Conservation (phyloP, 148 eudicot species). For the Arctostaphylos glauca region DNA sequence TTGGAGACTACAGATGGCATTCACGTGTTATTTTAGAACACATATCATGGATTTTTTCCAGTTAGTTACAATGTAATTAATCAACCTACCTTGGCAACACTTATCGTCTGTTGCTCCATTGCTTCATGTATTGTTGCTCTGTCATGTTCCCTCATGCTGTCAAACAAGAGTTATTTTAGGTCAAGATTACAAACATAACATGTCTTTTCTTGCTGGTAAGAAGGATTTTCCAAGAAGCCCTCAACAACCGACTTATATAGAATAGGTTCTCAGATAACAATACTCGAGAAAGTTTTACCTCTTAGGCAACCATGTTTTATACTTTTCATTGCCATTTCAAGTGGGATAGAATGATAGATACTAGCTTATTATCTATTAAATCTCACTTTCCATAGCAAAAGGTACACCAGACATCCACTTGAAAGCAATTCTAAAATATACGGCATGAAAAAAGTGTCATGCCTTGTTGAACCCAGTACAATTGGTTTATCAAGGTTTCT, state of each 20-base stretch:
- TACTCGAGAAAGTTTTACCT: not conserved
- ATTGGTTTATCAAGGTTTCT: not conserved
- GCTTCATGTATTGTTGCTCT: constrained; percentile 99
- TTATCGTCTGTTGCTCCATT: constrained; percentile 99
- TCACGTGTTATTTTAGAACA: not conserved
- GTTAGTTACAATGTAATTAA: not conserved
- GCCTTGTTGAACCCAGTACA: not conserved
- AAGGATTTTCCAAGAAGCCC: not conserved
- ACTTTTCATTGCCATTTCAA: not conserved
- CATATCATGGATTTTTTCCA: not conserved
- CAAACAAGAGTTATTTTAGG: constrained; percentile 16
- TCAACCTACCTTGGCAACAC: constrained; percentile 67
- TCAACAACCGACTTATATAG: not conserved
- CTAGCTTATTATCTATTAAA: not conserved
- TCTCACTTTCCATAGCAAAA: not conserved
- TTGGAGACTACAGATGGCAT: not conserved
- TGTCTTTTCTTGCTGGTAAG: not conserved
- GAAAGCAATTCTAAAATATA: not conserved
- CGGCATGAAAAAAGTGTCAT: not conserved
- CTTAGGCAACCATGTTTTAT: not conserved
- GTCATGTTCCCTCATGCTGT: constrained; percentile 99
- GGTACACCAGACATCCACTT: not conserved
- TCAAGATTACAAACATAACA: not conserved
- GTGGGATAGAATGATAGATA: not conserved
- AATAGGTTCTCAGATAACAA: not conserved